Evolutionary conservation across 202 grass and related monocot species (phyloP), one percentile per base, ranked within the genome.

Genomic region (Zizania palustris): DNA sequence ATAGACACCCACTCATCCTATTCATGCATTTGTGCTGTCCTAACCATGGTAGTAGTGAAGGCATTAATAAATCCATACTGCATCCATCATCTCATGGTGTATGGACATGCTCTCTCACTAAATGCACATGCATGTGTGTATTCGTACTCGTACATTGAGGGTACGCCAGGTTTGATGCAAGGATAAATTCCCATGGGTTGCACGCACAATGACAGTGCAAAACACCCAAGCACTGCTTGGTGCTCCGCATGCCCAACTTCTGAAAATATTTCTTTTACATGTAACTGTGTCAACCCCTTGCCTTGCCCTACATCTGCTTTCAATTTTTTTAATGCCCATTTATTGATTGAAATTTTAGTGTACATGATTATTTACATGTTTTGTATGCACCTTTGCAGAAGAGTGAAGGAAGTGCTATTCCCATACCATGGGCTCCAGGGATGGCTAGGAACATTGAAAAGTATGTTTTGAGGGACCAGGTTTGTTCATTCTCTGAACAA

Each of bases 401-500:
- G 72, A 81, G 65, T 71, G 88, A 97, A 90, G 86, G 65, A 57
- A 93, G 79, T 60, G 53, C 80, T 21, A 18, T 58, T 76, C 69
- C 84, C 78, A 76, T 66, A 9, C 44, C 63, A 2, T 95, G 91
- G 95, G 41, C 61, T 65, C 89, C 91, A 75, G 91, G 95, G 80
- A 95, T 89, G 91, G 84, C 83, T 55, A 92, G 96, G 81, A 93
- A 98, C 77, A 93, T 91, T 16, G 91, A 98, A 11, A 84, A 82
- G n/a, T 98, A 98, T 90, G 85, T 98, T 73, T 81, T 98, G 78
- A 95, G 83, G 83, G 91, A 98, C 90, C 91, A 95, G 96, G 96
- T 98, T 76, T 65, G 75, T 68, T 68, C 45, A 60, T 28, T 28
- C 21, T 41, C 48, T 9, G 0, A 19, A 55, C 7, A 55, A 45